Evolutionary conservation across 768 basidiomycete species (phyloP), one percentile per base, ranked within the genome.

Genomic region (Trametes punicea): DNA sequence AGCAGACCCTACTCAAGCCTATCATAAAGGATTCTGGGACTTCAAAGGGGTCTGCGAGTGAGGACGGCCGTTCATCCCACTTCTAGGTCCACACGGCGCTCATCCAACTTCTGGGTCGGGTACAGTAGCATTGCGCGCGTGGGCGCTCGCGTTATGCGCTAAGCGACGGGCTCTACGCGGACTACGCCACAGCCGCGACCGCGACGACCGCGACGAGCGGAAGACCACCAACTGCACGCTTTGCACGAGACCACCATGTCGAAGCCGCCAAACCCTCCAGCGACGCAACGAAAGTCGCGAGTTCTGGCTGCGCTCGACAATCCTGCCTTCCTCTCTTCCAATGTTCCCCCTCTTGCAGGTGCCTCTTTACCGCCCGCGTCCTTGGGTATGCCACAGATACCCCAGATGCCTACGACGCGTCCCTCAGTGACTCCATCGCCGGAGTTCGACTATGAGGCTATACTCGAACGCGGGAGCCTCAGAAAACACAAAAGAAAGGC

Each of bases 281-380:
- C 54, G 18, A 46, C 57, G 4, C 47, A 45, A 21, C 50, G 57
- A 3, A 56, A 49, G 10, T 62, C 61, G 5, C 59, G 59, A n/a
- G 41, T 65, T 3, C 64, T 65, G 8, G 64, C 64, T 21, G 61
- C 64, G 1, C 64, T 65, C 26, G 63, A 64, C 46, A 59, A 59
- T 33, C 61, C 60, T 13, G 38, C 51, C 9, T 45, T 63, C 23
- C 47, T 56, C 21, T 26, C 51, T 2, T 47, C 41, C 1, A 38
- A 34, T 36, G 34, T 36, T n/a, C 13, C 34, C 15, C 34, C 34
- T 34, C 31, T 57, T 21, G 26, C 41, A 21, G 23, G 34, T 8
- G 23, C 36, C 20, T 15, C 40, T 20, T 26, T 48, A 20, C 52
- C 57, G 48, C 51, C 57, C 41, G 20, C 25, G 29, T 46, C 57